Conservation (phyloP, 352 stramenopile species). For the Globisporangium uncinulatum region DNA sequence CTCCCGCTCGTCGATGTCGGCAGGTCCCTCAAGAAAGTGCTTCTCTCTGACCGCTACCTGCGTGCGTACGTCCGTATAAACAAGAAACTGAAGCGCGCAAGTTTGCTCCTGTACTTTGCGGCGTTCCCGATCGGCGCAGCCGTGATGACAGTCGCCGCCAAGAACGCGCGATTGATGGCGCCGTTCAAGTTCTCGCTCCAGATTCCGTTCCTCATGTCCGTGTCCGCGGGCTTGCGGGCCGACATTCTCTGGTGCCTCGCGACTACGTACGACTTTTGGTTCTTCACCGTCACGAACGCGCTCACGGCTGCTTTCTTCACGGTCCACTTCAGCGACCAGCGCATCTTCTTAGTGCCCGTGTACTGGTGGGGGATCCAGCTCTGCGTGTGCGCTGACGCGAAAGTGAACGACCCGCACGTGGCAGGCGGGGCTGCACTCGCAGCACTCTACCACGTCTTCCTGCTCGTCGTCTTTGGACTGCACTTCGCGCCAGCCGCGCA, state of each 20-base stretch:
- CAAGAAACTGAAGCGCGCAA: too few relatives aligned
- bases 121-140: constrained; percentile 9
- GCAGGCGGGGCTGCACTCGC: neutral
- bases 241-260: constrained; percentile 22
- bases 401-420: neutral
- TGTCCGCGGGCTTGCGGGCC: neutral
- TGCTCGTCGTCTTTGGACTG: constrained; percentile 4
- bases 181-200: constrained; percentile 10
- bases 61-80: neutral
- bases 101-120: constrained; percentile 5
- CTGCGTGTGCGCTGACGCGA: constrained; percentile 6
- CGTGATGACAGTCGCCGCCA: neutral
- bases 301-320: constrained; percentile 5
- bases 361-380: constrained; percentile 9
- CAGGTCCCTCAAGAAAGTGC: constrained; percentile 4
- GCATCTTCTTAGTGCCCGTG: constrained; percentile 3
- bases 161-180: constrained; percentile 2
- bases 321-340: constrained; percentile 2
- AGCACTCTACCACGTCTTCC: constrained; percentile 7
- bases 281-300: constrained; percentile 18
- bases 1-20: neutral
- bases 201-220: constrained; percentile 6
- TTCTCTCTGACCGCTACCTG: neutral
- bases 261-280: constrained; percentile 36
- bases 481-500: neutral